Evolutionary conservation across 139 green algal genomes (phyloP), one percentile per base, ranked within the genome.

Genomic region (Zygnema circumcarinatum): DNA sequence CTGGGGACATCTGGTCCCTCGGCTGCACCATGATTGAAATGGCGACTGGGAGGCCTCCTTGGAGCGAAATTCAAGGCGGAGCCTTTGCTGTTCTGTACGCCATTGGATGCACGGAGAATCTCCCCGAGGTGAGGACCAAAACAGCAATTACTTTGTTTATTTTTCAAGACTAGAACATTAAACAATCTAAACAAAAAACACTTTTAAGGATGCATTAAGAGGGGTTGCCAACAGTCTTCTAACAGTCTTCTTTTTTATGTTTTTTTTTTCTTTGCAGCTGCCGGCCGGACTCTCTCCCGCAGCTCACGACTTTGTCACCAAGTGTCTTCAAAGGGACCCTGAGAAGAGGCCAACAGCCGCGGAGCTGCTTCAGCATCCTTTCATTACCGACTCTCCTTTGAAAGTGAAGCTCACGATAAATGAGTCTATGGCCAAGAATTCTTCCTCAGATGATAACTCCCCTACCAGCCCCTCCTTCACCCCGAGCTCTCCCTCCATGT

Each of bases 31-130:
- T 94, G 0, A 54, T 93, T 40, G 91, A 94, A 76, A 94, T 94
- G 91, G 91, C 91, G 0, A 89, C 81, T n/a, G 91, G 89, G 0
- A 32, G 74, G 67, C 87, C 86, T 32, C 89, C 91, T 32, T 94
- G 91, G 91, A 88, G 81, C 76, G 41, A 92, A 31, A 38, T 85
- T 33, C 41, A 25, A 38, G 83, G 74, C 33, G 92, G 94, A 89
- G 89, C 69, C 21, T 87, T 96, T 73, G 92, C 94, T n/a, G 96
- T 95, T 32, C 95, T 98, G 89, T 98, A 96, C 92, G 94, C 97
- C 81, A 97, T 98, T 16, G 95, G 95, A 0, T 94, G 88, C n/a
- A 94, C 93, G 47, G 94, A 94, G 41, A 94, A 94, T n/a, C 92
- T 94, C 2, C 96, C 96, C 7, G 11, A 78, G 69, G 69, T 41